These are phyloP conservation scores for Paraconiothyrium brasiliense DNA, from an alignment of 2,329 filamentous ascomycete genomes.

Conservation along the genomic window DNA sequence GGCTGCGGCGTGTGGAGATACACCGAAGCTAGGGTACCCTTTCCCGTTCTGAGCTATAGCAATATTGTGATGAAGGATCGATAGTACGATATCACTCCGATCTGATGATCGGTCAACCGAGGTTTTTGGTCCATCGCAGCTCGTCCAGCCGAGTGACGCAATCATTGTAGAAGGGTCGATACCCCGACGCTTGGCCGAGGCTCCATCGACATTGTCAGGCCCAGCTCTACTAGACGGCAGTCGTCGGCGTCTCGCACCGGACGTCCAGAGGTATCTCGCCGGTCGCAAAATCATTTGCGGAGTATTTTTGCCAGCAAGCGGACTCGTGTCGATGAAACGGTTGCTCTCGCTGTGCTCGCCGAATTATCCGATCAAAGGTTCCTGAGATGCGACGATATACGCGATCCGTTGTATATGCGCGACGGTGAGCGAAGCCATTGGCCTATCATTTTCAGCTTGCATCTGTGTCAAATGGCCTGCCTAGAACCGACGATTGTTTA, in stretches of 20 bases:
- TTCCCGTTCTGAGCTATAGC: background rate
- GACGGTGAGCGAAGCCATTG: background rate
- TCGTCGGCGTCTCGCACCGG: background rate
- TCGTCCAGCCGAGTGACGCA: background rate
- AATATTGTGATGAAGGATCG: background rate
- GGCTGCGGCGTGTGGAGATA: background rate
- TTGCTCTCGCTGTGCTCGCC: background rate
- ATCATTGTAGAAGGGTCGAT: background rate
- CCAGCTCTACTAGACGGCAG: background rate
- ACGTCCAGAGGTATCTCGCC: background rate
- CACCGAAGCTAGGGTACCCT: background rate
- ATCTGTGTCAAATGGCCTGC: background rate
- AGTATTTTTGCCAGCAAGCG: background rate
- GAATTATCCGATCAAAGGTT: background rate
- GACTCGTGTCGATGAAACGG: background rate
- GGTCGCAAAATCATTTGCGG: background rate
- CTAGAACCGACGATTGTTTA: background rate
- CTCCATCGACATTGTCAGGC: background rate
- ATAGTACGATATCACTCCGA: background rate
- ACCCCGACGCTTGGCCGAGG: background rate
- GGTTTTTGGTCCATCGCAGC: background rate
- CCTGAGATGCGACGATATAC: background rate
- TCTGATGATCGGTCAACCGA: constrained; percentile 1
- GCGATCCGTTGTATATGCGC: background rate
- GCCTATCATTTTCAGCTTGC: background rate